Evolutionary conservation across 1,284 basidiomycete species (phyloP), one percentile per base, ranked within the genome.

Genomic region (Sparassis latifolia): DNA sequence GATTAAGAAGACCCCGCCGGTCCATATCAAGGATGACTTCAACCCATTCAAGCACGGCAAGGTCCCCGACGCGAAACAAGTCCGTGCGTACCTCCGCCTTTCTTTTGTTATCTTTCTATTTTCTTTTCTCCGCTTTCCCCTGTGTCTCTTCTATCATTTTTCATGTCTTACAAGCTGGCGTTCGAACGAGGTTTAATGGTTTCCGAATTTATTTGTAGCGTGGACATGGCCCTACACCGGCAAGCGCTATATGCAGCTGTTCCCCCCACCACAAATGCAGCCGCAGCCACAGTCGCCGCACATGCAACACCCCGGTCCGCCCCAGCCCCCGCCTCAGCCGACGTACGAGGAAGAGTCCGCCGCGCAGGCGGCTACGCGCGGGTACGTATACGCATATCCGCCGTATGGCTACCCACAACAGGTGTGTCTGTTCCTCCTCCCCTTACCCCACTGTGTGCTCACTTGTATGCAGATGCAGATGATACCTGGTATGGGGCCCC

Each of bases 21-120:
- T 92, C 42, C 87, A 92, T 63, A 78, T 93, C 61, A 89, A 93
- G 69, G 90, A 95, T 60, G 94, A 97, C 62, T 97, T 97, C 67
- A 96, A 94, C 69, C 91, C 93, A 30, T 95, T 92, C 77, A 92
- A 93, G 70, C 80, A 84, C 61, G 80, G 79, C 65, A 92, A 92
- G 68, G 83, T 92, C 49, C 78, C 77, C 5, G 86, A 90, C 52
- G 82, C 92, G 9, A 70, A 78, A 29, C 76, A 80, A 58, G 78
- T 92, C 56, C 70, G 91, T 92, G 64, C 60, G 89, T 78, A 32
- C 48, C 43, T 42, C 38, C 45, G 20, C 20, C 20, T 38, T 41
- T 45, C 10, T 29, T 42, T 3, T 50, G 10, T 42, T 32, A 2
- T 45, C 29, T 6, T 12, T 7, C 33, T 52, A 20, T 20, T 20